Conservation (phyloP, 169 alveolate genomes). For the Plasmodium ovale region DNA sequence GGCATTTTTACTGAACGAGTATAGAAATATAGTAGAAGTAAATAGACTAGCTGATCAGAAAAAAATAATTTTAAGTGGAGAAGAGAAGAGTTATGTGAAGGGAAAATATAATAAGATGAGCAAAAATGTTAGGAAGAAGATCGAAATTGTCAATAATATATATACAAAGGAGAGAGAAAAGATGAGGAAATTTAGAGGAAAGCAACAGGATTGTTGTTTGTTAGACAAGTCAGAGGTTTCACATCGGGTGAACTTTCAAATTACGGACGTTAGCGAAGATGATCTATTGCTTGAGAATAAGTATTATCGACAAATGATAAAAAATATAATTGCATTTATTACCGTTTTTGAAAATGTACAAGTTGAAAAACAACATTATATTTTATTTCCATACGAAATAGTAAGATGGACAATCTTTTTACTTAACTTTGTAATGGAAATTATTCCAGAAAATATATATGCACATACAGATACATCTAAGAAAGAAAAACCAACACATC, state of each 20-base stretch:
- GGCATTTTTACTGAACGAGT: slow-evolving; percentile 17
- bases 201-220: not conserved
- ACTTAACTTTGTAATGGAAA: slow-evolving; percentile 74
- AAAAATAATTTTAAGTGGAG: not conserved
- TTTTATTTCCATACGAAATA: slow-evolving; percentile 89
- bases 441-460: slow-evolving; percentile 79
- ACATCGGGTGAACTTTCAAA: not conserved
- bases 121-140: slow-evolving; percentile 45
- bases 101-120: slow-evolving; percentile 42
- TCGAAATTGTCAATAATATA: slow-evolving; percentile 41
- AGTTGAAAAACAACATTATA: slow-evolving; percentile 79
- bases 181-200: not conserved
- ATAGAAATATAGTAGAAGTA: slow-evolving; percentile 33
- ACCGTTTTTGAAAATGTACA: slow-evolving; percentile 78
- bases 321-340: slow-evolving; percentile 77
- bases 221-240: not conserved
- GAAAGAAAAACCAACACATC: slow-evolving; percentile 61
- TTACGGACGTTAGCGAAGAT: not conserved
- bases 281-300: slow-evolving; percentile 50
- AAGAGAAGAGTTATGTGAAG: not conserved
- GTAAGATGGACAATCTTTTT: slow-evolving; percentile 86
- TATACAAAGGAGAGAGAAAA: slow-evolving; percentile 33
- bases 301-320: slow-evolving; percentile 70
- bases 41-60: slow-evolving; percentile 15
- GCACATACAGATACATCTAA: slow-evolving; percentile 35